phyloP scores from a whole-genome alignment of 352 stramenopile species.

The Saprolegnia diclina region DNA sequence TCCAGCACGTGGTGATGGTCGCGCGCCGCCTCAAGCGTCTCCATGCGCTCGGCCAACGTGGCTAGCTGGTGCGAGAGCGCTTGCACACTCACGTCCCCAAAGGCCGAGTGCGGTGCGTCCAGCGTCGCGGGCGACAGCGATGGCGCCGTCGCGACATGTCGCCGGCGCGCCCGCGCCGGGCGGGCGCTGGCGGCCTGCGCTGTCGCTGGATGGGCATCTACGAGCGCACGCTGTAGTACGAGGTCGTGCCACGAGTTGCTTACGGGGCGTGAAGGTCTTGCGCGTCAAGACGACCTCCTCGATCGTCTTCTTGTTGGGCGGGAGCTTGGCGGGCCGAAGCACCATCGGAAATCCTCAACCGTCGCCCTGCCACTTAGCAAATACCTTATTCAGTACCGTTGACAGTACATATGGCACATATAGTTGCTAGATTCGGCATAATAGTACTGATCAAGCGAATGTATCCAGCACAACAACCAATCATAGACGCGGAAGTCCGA shows the following conservation, averaged over 20 bases:
- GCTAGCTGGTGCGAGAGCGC: background rate
- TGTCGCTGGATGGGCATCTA: too few relatives aligned
- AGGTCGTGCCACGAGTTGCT: background rate
- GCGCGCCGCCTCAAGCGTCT: background rate
- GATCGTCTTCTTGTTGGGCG: slow-evolving; percentile 50
- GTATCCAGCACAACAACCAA: too few relatives aligned
- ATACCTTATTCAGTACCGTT: too few relatives aligned
- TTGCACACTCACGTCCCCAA: background rate
- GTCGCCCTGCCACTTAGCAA: background rate
- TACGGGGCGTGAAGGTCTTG: slow-evolving; percentile 19
- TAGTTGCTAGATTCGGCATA: too few relatives aligned
- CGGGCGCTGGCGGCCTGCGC: too few relatives aligned
- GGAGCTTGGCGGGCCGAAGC: slow-evolving; percentile 46
- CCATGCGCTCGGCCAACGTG: background rate
- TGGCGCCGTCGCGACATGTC: background rate
- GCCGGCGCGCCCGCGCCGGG: background rate
- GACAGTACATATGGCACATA: too few relatives aligned
- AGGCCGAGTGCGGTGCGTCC: slow-evolving; percentile 33
- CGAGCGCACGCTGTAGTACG: too few relatives aligned
- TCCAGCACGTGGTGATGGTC: background rate
- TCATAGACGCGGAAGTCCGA: too few relatives aligned
- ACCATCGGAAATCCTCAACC: slow-evolving; percentile 38
- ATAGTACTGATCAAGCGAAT: too few relatives aligned
- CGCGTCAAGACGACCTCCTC: slow-evolving; percentile 64
- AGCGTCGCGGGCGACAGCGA: slow-evolving; percentile 30